Evolutionary conservation across 371 early-diverging fungal genomes (phyloP).

Genomic region (Fennellomyces sp.): DNA sequence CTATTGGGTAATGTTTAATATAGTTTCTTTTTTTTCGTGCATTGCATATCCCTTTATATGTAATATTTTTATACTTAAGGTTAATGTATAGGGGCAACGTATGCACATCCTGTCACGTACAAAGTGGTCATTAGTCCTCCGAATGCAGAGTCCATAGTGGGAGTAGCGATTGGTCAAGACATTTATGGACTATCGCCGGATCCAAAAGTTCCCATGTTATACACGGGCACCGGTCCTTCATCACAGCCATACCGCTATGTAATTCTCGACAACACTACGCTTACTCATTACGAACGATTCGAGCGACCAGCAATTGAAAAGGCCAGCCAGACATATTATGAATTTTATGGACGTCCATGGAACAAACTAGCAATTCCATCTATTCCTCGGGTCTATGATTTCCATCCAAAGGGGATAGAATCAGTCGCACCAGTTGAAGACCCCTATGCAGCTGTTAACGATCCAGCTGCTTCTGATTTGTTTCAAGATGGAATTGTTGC

Average conservation of each 20-base stretch:
- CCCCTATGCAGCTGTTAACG: not conserved
- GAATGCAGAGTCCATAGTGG: slow-evolving; percentile 7
- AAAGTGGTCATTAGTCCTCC: slow-evolving; percentile 22
- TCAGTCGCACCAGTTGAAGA: not conserved
- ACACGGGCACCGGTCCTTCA: slow-evolving; percentile 21
- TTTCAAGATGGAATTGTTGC: slow-evolving; percentile 32
- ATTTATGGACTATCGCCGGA: slow-evolving; percentile 20
- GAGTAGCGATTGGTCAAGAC: slow-evolving; percentile 27
- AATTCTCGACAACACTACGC: slow-evolving; percentile 15
- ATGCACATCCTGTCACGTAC: slow-evolving; percentile 19
- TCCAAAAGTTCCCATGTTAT: slow-evolving; percentile 20
- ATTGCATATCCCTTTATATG: not conserved
- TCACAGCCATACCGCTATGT: slow-evolving; percentile 27
- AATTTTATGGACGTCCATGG: slow-evolving; percentile 35
- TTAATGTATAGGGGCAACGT: not conserved
- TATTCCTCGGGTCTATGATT: slow-evolving; percentile 24
- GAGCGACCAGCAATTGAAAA: slow-evolving; percentile 31
- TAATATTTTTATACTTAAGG: too few relatives aligned
- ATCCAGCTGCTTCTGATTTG: slow-evolving; percentile 12
- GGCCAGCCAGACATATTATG: slow-evolving; percentile 22
- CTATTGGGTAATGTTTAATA: not conserved
- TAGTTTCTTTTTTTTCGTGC: not conserved
- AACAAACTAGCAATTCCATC: slow-evolving; percentile 24
- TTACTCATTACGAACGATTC: slow-evolving; percentile 27
- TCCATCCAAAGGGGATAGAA: too few relatives aligned